Conservation (phyloP, 2,329 filamentous ascomycete genomes). For the Parastagonospora avenae region DNA sequence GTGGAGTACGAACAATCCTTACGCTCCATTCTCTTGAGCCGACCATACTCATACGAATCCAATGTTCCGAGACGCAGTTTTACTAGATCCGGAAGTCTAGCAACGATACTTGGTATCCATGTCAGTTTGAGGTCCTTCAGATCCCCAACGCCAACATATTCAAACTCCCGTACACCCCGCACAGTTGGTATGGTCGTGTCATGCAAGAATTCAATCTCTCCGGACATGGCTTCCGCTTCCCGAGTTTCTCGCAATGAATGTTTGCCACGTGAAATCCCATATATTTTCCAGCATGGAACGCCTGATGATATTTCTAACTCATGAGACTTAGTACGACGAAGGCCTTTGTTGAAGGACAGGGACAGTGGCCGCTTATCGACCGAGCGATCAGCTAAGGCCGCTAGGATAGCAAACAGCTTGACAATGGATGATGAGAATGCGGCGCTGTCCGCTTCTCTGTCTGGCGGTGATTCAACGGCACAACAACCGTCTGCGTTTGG, state of each 20-base stretch:
- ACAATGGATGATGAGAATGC: constrained; percentile 2
- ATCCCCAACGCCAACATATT: background rate
- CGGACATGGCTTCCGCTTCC: constrained; percentile 1
- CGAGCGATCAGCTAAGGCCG: too few species aligned
- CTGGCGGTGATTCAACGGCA: background rate
- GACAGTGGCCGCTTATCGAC: background rate
- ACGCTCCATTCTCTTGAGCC: background rate
- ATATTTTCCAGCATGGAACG: background rate
- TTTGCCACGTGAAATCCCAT: background rate
- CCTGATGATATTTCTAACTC: background rate
- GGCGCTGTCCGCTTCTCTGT: constrained; percentile 8
- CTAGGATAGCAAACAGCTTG: constrained; percentile 5
- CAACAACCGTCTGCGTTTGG: constrained; percentile 4
- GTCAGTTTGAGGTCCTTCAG: background rate
- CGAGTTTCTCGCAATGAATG: background rate
- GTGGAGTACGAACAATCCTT: background rate
- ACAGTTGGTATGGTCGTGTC: background rate
- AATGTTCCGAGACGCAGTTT: background rate
- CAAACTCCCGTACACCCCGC: background rate
- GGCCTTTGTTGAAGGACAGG: background rate
- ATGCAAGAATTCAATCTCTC: constrained; percentile 1
- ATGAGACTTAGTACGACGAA: background rate
- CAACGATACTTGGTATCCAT: constrained; percentile 2
- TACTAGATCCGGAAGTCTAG: constrained; percentile 1
- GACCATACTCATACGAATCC: background rate